Evolutionary conservation across 1,139 yeast species (phyloP).

Genomic region (Yamadazyma taylorii): DNA sequence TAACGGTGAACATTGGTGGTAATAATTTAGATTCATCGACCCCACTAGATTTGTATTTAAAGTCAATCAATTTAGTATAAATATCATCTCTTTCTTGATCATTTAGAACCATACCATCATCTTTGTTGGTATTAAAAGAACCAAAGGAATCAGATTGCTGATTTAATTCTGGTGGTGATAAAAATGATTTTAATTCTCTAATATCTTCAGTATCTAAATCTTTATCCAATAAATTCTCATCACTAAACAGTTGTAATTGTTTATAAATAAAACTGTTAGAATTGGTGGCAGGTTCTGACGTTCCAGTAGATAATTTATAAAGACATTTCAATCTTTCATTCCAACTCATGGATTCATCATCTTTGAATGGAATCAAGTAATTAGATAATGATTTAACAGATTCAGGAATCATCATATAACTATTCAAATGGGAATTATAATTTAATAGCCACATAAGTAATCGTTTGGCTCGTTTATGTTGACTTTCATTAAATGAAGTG

Average conservation of each 20-base stretch:
- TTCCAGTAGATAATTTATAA: constrained; percentile 16
- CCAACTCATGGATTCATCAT: constrained; percentile 39
- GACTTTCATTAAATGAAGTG: constrained; percentile 27
- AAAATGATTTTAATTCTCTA: constrained; percentile 10
- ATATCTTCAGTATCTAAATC: constrained; percentile 9
- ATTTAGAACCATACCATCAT: constrained; percentile 5
- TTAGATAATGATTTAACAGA: neutral
- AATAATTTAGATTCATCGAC: constrained; percentile 10
- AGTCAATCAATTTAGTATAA: constrained; percentile 12
- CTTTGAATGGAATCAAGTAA: constrained; percentile 26
- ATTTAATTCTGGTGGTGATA: constrained; percentile 7
- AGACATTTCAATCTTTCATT: constrained; percentile 25
- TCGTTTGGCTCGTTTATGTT: constrained; percentile 36
- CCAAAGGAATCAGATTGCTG: neutral
- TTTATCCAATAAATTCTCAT: constrained; percentile 3
- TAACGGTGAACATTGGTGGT: constrained; percentile 34
- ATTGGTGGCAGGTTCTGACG: too few species aligned
- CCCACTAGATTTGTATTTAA: constrained; percentile 3
- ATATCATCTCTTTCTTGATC: constrained; percentile 16
- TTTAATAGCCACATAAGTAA: constrained; percentile 41
- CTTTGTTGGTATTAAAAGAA: neutral
- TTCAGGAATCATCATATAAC: constrained; percentile 21
- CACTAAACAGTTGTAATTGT: constrained; percentile 8
- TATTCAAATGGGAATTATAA: constrained; percentile 30
- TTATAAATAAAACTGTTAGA: constrained; percentile 7